Conservation (phyloP, 2,329 filamentous ascomycete genomes). For the Aspergillus tanneri region DNA sequence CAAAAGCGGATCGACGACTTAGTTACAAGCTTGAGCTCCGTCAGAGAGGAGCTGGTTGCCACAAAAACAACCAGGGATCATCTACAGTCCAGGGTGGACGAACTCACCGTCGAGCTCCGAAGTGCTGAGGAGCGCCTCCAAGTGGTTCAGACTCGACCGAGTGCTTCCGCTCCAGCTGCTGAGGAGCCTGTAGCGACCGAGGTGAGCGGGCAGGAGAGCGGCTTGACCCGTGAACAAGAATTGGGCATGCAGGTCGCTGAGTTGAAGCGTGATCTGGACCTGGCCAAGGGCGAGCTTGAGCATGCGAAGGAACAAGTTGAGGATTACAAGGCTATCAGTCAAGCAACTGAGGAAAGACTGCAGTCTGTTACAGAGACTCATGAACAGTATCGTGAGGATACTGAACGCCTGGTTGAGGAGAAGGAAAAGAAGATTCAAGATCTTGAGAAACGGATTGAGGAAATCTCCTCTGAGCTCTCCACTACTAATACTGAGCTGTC, state of each 20-base stretch:
- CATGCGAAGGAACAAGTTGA: slow-evolving; percentile 78
- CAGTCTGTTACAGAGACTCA: slow-evolving; percentile 75
- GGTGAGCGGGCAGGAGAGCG: slow-evolving; percentile 53
- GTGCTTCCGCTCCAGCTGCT: slow-evolving; percentile 55
- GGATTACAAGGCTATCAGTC: slow-evolving; percentile 84
- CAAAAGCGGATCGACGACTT: slow-evolving; percentile 94
- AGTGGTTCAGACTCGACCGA: slow-evolving; percentile 76
- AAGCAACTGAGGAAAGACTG: slow-evolving; percentile 82
- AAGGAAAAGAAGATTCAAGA: slow-evolving; percentile 80
- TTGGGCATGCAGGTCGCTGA: slow-evolving; percentile 80
- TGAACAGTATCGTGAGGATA: slow-evolving; percentile 84
- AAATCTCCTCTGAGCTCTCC: slow-evolving; percentile 77
- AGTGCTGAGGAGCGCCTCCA: slow-evolving; percentile 85
- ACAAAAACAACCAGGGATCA: slow-evolving; percentile 87
- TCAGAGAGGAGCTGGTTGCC: slow-evolving; percentile 81
- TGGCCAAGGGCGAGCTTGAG: slow-evolving; percentile 76
- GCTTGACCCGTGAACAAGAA: slow-evolving; percentile 70
- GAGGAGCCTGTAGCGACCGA: slow-evolving; percentile 45
- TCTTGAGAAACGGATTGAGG: slow-evolving; percentile 77
- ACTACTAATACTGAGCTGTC: slow-evolving; percentile 81
- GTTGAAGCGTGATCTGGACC: slow-evolving; percentile 80
- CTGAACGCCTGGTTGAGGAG: slow-evolving; percentile 69
- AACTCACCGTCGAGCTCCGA: slow-evolving; percentile 81
- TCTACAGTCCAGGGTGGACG: slow-evolving; percentile 82
- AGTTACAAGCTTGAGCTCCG: slow-evolving; percentile 72